Percentiles rank a stretch among this genome's conserved stretches.
These are phyloP conservation scores for Starmerella floris DNA, from an alignment of 805 yeast species.

Conservation along the genomic window DNA sequence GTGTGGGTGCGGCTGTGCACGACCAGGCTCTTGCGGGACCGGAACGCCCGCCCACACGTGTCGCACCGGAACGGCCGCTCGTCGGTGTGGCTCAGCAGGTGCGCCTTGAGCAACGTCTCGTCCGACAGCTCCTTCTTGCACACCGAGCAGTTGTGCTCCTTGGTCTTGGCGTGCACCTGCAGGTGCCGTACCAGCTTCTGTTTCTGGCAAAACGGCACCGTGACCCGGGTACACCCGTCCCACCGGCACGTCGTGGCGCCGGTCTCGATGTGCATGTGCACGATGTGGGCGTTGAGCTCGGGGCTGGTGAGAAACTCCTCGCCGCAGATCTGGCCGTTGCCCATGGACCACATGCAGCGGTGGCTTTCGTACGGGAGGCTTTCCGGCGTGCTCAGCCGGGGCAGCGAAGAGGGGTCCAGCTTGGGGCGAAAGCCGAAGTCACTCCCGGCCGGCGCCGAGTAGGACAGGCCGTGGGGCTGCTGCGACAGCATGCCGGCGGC, in stretches of 20 bases:
- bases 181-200: constrained; percentile 80
- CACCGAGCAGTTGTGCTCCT: constrained; percentile 58
- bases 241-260: constrained; percentile 64
- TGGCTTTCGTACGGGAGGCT: constrained; percentile 2
- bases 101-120: constrained; percentile 66
- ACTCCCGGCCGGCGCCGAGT: neutral
- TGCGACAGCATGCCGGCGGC: neutral
- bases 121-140: constrained; percentile 69
- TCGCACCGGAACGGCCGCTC: constrained; percentile 74
- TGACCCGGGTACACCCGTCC: constrained; percentile 57
- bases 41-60: constrained; percentile 61
- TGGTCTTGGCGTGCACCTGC: constrained; percentile 74
- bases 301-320: constrained; percentile 38
- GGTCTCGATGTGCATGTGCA: constrained; percentile 53
- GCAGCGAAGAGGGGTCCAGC: constrained; percentile 13
- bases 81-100: constrained; percentile 72
- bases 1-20: constrained; percentile 80
- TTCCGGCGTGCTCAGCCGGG: constrained; percentile 8
- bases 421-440: neutral
- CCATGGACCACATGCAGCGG: constrained; percentile 14
- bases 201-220: constrained; percentile 57
- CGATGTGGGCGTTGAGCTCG: constrained; percentile 59
- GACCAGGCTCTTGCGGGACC: constrained; percentile 68
- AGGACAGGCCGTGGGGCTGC: neutral
- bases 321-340: constrained; percentile 35